Percentiles rank a stretch among this genome's conserved stretches.
phyloP scores from a whole-genome alignment of 306 rosid genomes.

The Dryas octopetala region DNA sequence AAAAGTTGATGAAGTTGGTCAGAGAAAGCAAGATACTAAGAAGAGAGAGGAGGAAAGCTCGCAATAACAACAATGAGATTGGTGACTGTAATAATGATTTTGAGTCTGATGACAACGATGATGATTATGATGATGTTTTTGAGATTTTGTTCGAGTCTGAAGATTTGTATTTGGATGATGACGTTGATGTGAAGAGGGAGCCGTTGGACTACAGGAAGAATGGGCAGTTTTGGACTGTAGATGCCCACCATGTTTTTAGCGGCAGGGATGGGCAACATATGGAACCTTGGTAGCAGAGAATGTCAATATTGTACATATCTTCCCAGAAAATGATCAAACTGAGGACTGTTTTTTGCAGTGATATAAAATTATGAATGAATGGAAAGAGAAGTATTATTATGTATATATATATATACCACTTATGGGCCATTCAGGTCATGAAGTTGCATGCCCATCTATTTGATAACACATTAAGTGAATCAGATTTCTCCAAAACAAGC shows the following conservation, averaged over 20 bases:
- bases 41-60: slow-evolving; percentile 51
- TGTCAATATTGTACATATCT: background rate
- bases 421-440: too few species aligned
- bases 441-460: too few species aligned
- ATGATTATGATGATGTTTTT: slow-evolving; percentile 66
- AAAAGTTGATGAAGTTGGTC: slow-evolving; percentile 64
- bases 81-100: slow-evolving; percentile 24
- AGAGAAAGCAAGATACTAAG: slow-evolving; percentile 75
- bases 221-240: slow-evolving; percentile 51
- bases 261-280: slow-evolving; percentile 31
- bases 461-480: too few species aligned
- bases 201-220: slow-evolving; percentile 50
- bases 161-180: slow-evolving; percentile 49
- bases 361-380: background rate
- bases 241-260: slow-evolving; percentile 35
- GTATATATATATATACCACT: background rate
- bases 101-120: slow-evolving; percentile 21
- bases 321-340: background rate
- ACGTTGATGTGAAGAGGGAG: slow-evolving; percentile 23
- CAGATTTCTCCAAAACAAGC: too few species aligned
- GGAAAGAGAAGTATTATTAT: background rate
- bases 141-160: slow-evolving; percentile 60
- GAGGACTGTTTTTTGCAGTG: background rate
- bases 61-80: slow-evolving; percentile 24
- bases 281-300: slow-evolving; percentile 72